Base-by-base conservation (phyloP, 2,329 filamentous ascomycete genomes). In the Xylariaceae sp. region DNA sequence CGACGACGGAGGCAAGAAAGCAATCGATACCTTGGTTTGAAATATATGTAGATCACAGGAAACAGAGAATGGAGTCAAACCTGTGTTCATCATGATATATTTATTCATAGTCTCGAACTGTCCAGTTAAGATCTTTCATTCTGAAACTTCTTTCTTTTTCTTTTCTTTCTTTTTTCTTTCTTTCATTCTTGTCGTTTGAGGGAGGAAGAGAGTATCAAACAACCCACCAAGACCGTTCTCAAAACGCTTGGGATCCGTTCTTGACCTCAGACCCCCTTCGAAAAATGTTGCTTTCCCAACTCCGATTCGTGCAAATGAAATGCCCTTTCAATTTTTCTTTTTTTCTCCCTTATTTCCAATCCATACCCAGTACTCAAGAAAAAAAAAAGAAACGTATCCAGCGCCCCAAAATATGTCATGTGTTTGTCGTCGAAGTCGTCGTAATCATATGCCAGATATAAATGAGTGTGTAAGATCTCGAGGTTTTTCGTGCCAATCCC, bases 361-460 rank as follows among this genome's bases (percentile, higher is more conserved):
- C 23, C 23, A 30, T 30, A 6, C 23, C 23, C 23, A 30, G 23
- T 5, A 30, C 23, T 30, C 23, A 30, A 23, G 4, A 23, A 30
- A 30, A 5, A 30, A 30, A 30, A 5, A 5, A 30, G 23, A 30
- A 30, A 30, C 23, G 23, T 30, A 30, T 30, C 23, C 23, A 30
- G 23, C 23, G 23, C 23, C 23, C 23, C 23, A 45, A 53, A 49
- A 56, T 59, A 53, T 54, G 48, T 57, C 58, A 54, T 60, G 55
- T 60, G 54, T 55, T 57, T 23, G 55, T 47, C 23, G 23, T 30
- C 23, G 23, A 30, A 30, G 23, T 30, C 23, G 47, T 59, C 58
- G 47, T 60, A 15, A 60, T 60, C 58, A 55, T 59, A 56, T 60
- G 54, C 53, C 23, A 55, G 35, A 30, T 39, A 57, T 47, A 60